Base-by-base conservation (phyloP, 75 land plant genomes). In the Cryptomeria japonica region DNA sequence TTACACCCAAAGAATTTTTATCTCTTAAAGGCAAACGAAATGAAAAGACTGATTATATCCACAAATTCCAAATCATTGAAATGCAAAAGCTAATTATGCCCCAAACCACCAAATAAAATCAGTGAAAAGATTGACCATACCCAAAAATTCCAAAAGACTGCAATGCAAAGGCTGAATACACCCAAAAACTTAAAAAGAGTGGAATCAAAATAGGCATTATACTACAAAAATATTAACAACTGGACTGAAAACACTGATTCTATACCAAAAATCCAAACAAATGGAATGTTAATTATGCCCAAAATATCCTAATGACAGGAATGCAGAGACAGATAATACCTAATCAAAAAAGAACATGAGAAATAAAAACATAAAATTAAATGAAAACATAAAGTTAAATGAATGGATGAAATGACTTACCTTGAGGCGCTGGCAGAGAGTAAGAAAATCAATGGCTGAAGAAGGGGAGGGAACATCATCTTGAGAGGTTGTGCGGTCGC, bases 391-490 rank as follows among this genome's bases (percentile, higher is more conserved):
- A 25, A 61, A 61, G 28, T 9, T 7, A 79, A 79, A 79, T 78
- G 44, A 18, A 2, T 18, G 42, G 42, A 12, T 34, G n/a, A 39
- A 79, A 46, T 49, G 6, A 36, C 84, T 18, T 22, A 96, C 99
- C 97, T 97, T 97, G 88, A 97, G 95, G 44, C 96, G 93, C 89
- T 96, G 96, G 87, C 98, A 95, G 78, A 97, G 96, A 75, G 96
- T 88, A 89, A 97, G 98, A 86, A 97, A 96, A 86, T 97, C 96
- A 87, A 96, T 93, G 51, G 92, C 99, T 12, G 96, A 92, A 32
- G 98, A 86, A 80, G 99, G 80, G 41, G 94, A 82, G 15, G 88
- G 47, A 31, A 83, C 46, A 36, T 85, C 76, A 37, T 28, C 68
- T 2, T 85, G 39, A 4, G 86, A 22, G 68, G 55, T 53, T 34